Percentiles rank a stretch among this genome's conserved stretches.
phyloP scores from a whole-genome alignment of 495 filamentous ascomycete genomes.

The Entonaema liquescens region DNA sequence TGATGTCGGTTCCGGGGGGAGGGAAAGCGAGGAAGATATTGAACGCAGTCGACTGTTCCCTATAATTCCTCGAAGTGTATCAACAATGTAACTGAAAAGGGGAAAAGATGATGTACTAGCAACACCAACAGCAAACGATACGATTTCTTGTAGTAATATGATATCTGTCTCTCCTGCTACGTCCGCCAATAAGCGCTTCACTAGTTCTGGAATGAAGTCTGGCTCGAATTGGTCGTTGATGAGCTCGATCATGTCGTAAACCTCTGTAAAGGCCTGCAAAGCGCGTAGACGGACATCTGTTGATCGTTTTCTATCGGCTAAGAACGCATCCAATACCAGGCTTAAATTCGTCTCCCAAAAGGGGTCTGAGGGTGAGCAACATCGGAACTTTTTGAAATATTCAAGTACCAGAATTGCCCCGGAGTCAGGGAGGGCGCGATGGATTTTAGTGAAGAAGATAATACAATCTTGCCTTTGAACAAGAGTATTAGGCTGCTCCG shows the following conservation, averaged over 20 bases:
- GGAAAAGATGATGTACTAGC: conserved; percentile 55
- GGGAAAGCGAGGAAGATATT: conserved; percentile 36
- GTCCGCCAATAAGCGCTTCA: conserved; percentile 57
- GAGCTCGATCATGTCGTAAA: conserved; percentile 67
- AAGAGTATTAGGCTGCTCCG: conserved; percentile 51
- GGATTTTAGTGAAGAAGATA: conserved; percentile 71
- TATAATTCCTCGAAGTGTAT: conserved; percentile 56
- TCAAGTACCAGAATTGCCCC: conserved; percentile 66
- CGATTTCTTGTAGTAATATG: conserved; percentile 59
- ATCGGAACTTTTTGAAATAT: conserved; percentile 66
- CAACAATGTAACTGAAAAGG: conserved; percentile 63
- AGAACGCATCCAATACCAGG: conserved; percentile 70
- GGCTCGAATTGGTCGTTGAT: conserved; percentile 61
- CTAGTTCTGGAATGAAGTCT: conserved; percentile 51
- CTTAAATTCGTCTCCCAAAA: conserved; percentile 72
- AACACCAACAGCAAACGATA: conserved; percentile 60
- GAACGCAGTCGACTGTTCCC: conserved; percentile 51
- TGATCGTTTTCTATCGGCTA: conserved; percentile 68
- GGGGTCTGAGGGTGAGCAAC: conserved; percentile 74
- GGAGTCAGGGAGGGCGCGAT: conserved; percentile 64
- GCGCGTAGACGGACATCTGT: conserved; percentile 73
- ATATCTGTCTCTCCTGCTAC: conserved; percentile 65
- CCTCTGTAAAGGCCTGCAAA: conserved; percentile 72
- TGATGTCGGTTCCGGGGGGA: conserved; percentile 40
- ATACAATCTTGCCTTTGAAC: conserved; percentile 70